Base-by-base conservation (phyloP, 78 protist genomes). In the Andalucia godoyi region DNA sequence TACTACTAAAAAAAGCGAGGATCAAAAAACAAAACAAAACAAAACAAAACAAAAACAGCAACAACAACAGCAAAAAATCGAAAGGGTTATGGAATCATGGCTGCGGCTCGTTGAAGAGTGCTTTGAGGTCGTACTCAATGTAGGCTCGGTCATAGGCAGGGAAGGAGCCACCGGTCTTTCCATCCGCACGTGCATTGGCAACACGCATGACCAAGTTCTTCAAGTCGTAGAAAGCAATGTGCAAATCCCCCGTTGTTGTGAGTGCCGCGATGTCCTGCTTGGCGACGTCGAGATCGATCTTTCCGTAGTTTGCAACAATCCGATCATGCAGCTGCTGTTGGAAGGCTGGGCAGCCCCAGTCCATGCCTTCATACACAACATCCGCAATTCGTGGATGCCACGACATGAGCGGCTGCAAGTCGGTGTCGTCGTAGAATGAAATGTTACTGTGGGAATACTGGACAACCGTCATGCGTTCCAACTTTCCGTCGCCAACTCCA, bases 401-500 rank as follows among this genome's bases (percentile, higher is more conserved):
- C 36, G 33, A 37, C 38, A 1, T 29, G 46, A 32, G 25, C 10
- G 76, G 76, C 32, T 36, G 17, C 29, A 52, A n/a, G 55, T 70
- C 17, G 3, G 3, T 5, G 66, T 70, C 76, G 57, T 5, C 33
- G 29, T 25, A 57, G 66, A 59, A 25, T 42, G 23, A 9, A 45
- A 41, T 57, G 33, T 36, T 46, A 6, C 38, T 13, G 5, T 2
- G 13, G 1, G 57, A 34, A 50, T 70, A 70, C 66, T 70, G 38
- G 46, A 70, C 23, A 17, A 12, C 15, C 33, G 43, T 39, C 39
- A 55, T 30, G 25, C 5, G 38, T 36, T 49, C 34, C 33, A 17
- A 36, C 30, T 70, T 70, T 27, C 51, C 76, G 17, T 70, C 76
- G 45, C 63, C 76, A 2, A 70, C 76, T 10, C 76, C 76, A 30